Evolutionary conservation across 2,329 filamentous ascomycete genomes (phyloP), one percentile per base, ranked within the genome.

Genomic region (Hypoxylon sp.): DNA sequence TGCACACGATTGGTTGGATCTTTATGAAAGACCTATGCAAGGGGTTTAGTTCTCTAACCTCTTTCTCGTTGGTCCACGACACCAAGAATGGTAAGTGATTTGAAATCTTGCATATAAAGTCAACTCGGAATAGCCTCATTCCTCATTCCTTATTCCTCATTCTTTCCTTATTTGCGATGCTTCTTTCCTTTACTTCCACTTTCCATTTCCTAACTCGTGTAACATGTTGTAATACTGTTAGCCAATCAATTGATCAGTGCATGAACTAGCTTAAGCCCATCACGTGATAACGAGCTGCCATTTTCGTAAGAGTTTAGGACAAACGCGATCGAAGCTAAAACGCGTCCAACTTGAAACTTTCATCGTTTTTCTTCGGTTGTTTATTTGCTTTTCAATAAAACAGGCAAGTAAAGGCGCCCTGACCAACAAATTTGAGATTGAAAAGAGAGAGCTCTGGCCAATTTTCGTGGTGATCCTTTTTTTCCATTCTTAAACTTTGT

Each of bases 251-350:
- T 8, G 21, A 27, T 7, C 26, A 16, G 8, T 23, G 21, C 27
- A 47, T 23, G 25, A 21, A 11, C 27, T 26, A 45, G 27, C n/a
- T 15, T 11, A 40, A 27, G n/a, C 9, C 7, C 20, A 17, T 46
- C 55, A 58, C 51, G 55, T 58, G 55, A 58, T 42, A 32, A 19
- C 46, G 32, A 57, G 46, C 11, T 38, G 20, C 13, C 37, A 11
- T 8, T 42, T 27, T 26, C 30, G 40, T 42, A 38, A 35, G 23
- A 35, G 12, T 17, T 13, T 31, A 34, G 15, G 13, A 4, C 29
- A 31, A 13, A 13, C 29, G 29, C 29, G 29, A 12, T 13, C 8
- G 29, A 13, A 12, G 13, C 13, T 16, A 5, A 7, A 12, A 13
- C 29, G 29, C 29, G 29, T 31, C 29, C 11, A 31, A 31, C 29